phyloP scores from a whole-genome alignment of 495 filamentous ascomycete genomes.

The Podospora pseudocomata region DNA sequence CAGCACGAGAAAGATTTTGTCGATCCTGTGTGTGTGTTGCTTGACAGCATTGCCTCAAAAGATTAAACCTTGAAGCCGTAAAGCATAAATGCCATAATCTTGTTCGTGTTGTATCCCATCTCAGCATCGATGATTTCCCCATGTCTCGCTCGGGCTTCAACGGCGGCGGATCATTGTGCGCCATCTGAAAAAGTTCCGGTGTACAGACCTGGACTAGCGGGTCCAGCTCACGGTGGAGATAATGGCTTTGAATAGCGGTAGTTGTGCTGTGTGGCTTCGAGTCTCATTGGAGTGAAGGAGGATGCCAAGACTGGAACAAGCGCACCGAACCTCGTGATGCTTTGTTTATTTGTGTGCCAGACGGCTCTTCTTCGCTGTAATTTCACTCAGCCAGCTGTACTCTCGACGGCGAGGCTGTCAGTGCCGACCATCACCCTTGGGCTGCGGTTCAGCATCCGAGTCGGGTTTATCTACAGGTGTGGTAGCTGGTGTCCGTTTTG shows the following conservation, averaged over 20 bases:
- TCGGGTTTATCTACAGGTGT: not conserved
- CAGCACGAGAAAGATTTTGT: not conserved
- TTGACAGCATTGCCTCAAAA: not conserved
- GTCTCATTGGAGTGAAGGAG: not conserved
- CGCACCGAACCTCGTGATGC: not conserved
- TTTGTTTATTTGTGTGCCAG: slow-evolving; percentile 17
- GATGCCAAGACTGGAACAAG: not conserved
- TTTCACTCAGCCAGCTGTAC: slow-evolving; percentile 26
- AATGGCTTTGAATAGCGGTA: not conserved
- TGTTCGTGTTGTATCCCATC: not conserved
- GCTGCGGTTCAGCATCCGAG: slow-evolving; percentile 1
- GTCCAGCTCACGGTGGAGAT: slow-evolving; percentile 6
- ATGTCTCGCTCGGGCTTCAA: slow-evolving; percentile 4
- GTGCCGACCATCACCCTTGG: not conserved
- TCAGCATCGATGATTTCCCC: not conserved
- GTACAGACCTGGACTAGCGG: slow-evolving; percentile 7
- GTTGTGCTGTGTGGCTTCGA: not conserved
- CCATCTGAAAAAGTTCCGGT: slow-evolving; percentile 7
- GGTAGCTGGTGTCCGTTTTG: slow-evolving; percentile 12
- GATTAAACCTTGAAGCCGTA: not conserved
- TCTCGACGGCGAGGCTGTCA: slow-evolving; percentile 12
- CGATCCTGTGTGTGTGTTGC: not conserved
- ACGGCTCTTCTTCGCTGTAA: slow-evolving; percentile 44
- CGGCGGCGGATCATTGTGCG: not conserved
- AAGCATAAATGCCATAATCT: not conserved